Evolutionary conservation across 768 basidiomycete species (phyloP).

Genomic region (Boletellus sp.): DNA sequence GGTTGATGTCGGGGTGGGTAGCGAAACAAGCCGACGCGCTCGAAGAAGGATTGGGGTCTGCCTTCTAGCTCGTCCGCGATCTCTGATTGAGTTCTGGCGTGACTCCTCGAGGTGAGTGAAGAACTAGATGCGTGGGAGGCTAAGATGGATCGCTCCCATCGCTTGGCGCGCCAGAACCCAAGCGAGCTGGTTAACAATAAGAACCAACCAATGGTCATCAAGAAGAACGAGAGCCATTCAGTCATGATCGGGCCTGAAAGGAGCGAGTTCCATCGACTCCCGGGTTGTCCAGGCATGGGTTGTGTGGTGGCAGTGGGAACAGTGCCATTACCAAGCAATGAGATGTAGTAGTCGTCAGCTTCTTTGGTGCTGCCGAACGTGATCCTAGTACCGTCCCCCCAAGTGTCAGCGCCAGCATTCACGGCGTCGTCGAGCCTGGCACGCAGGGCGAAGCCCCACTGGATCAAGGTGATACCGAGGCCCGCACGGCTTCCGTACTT

Average conservation of each 20-base stretch:
- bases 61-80: conserved; percentile 25
- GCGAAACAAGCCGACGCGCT: conserved; percentile 26
- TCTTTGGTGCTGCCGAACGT: conserved; percentile 44
- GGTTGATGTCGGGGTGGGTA: conserved; percentile 7
- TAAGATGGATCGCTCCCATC: conserved; percentile 79
- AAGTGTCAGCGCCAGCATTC: conserved; percentile 27
- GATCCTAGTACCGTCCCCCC: conserved; percentile 32
- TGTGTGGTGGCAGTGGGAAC: conserved; percentile 14
- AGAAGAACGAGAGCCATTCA: conserved; percentile 92
- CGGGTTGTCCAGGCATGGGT: conserved; percentile 4
- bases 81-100: conserved; percentile 25
- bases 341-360: conserved; percentile 41
- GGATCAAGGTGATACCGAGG: conserved; percentile 93
- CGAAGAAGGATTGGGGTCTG: conserved; percentile 28
- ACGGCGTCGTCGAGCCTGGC: conserved; percentile 44
- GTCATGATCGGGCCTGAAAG: conserved; percentile 66
- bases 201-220: conserved; percentile 92
- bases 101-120: conserved; percentile 37
- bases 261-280: conserved; percentile 35
- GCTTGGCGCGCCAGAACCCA: conserved; percentile 85
- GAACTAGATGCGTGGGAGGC: conserved; percentile 36
- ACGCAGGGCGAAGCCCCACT: conserved; percentile 86
- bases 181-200: conserved; percentile 86
- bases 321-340: conserved; percentile 25
- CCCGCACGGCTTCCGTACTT: conserved; percentile 92